Base-by-base conservation (phyloP, 2,329 filamentous ascomycete species). In the Diplodia intermedia region DNA sequence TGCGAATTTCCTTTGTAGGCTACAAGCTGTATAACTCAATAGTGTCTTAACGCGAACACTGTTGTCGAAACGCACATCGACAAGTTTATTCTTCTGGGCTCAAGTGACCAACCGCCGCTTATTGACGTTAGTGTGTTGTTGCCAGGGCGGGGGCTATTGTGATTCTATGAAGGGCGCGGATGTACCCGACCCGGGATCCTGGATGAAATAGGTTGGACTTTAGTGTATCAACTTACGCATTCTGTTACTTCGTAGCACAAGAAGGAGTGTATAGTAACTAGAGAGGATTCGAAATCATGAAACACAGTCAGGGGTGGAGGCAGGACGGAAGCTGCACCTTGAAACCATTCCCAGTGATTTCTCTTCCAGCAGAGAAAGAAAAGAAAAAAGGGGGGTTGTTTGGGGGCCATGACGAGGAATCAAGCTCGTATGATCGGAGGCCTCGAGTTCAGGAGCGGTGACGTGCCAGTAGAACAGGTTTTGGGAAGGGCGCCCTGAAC, bases 1-100 rank as follows among this genome's bases (percentile, higher is more conserved):
- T 29, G 15, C 47, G 18, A 49, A 52, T 62, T 65, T 65, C 62
- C 26, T 65, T 54, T 65, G 62, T 65, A 65, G 36, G 29, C 23
- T 63, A 63, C 60, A 63, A 52, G 23, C 60, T 63, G 60, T 52
- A 63, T 63, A 63, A 63, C 43, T 38, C 60, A 52, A 63, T 63
- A 63, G 60, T 63, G 60, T 63, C 47, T 63, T 63, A 63, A 38
- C 60, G 29, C 47, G 60, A 36, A 20, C 60, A 63, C 60, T 63
- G 47, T 63, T 63, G 43, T 49, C 43, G 57, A 62, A 49, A 49
- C 50, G 38, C 40, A 49, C 57, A 50, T 33, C 29, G 40, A 38
- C 12, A 63, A 47, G 14, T 7, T 5, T 38, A 38, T 63, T 11
- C 20, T 38, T 23, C 23, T 29, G 18, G 15, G 31, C 40, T 14